These are phyloP conservation scores for Trichoderma asperelloides DNA, from an alignment of 495 filamentous ascomycete species.

Conservation along the genomic window DNA sequence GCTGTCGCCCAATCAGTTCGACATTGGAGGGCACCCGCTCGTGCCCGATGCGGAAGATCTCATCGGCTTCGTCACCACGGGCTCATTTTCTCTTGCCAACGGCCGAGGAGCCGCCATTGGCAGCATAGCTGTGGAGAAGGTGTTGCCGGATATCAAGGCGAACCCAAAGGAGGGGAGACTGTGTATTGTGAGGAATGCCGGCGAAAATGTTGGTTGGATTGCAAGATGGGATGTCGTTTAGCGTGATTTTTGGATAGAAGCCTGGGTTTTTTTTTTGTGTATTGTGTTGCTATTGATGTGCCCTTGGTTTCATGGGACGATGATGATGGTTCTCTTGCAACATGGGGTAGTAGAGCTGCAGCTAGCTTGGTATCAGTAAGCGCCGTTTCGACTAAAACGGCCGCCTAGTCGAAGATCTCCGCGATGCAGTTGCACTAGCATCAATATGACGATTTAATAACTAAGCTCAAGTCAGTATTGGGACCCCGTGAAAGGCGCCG, in stretches of 20 bases:
- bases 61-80: conserved; percentile 86
- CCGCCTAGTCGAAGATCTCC: neutral
- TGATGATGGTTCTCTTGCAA: neutral
- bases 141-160: conserved; percentile 28
- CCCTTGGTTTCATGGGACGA: neutral
- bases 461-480: neutral
- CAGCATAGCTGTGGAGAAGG: conserved; percentile 53
- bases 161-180: conserved; percentile 36
- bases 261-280: neutral
- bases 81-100: conserved; percentile 70
- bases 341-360: no score
- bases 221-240: conserved; percentile 69
- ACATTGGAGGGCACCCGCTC: conserved; percentile 46
- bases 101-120: conserved; percentile 72
- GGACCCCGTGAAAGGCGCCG: neutral
- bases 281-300: neutral
- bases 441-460: neutral
- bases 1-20: conserved; percentile 20
- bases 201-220: conserved; percentile 66
- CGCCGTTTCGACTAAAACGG: neutral
- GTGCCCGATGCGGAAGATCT: conserved; percentile 69
- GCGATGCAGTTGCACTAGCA: neutral
- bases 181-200: conserved; percentile 75
- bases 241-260: neutral
- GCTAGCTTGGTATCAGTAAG: neutral